These are phyloP conservation scores for Astragalus glycyphyllos DNA, from an alignment of 306 rosid genomes.

Conservation along the genomic window DNA sequence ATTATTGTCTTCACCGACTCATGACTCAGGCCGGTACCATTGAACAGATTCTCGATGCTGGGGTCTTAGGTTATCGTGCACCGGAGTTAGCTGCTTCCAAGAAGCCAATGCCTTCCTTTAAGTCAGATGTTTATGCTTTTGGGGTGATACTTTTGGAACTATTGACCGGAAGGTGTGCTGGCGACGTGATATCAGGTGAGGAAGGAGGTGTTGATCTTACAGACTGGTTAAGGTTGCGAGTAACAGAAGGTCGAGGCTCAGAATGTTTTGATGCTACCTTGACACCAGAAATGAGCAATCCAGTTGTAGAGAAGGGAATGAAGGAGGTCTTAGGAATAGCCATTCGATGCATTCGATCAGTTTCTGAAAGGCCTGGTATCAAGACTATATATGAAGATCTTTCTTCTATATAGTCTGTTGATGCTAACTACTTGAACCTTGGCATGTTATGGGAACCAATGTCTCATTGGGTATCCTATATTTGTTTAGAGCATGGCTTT, in stretches of 20 bases:
- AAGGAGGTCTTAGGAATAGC: constrained; percentile 91
- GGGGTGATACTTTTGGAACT: constrained; percentile 92
- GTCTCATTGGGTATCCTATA: constrained; percentile 75
- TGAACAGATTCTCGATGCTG: constrained; percentile 96
- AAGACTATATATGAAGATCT: constrained; percentile 95
- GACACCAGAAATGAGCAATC: constrained; percentile 66
- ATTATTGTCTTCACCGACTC: constrained; percentile 97
- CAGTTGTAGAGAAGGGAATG: constrained; percentile 85
- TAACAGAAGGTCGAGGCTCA: constrained; percentile 81
- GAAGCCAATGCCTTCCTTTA: constrained; percentile 94
- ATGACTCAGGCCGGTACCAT: constrained; percentile 97
- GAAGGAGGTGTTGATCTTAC: constrained; percentile 89
- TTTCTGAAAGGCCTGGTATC: constrained; percentile 92
- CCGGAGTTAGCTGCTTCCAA: constrained; percentile 95
- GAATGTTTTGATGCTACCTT: constrained; percentile 83
- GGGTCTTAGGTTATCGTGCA: constrained; percentile 91
- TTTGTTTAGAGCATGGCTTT: constrained; percentile 52
- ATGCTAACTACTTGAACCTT: constrained; percentile 49
- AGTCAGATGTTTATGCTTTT: constrained; percentile 95
- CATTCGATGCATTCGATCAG: constrained; percentile 72
- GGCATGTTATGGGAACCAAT: constrained; percentile 59
- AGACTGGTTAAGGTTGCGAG: constrained; percentile 84
- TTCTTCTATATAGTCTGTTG: constrained; percentile 74
- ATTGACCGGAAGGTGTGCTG: constrained; percentile 94
- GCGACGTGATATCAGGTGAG: constrained; percentile 86